Evolutionary conservation across 2,329 filamentous ascomycete genomes (phyloP).

Genomic region (Fusarium denticulatum): DNA sequence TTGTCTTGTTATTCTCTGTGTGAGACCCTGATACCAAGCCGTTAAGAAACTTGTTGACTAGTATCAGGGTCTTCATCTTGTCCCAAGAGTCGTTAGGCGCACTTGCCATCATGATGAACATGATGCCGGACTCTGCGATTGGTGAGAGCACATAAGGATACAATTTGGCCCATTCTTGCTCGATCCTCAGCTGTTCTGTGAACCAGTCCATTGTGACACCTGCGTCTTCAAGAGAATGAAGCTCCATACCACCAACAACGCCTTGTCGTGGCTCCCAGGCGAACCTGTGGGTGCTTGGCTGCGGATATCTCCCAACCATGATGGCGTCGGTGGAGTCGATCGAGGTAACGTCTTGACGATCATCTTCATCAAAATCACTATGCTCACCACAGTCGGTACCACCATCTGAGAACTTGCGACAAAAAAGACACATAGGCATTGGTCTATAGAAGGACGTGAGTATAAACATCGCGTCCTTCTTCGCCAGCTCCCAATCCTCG

Average conservation of each 20-base stretch:
- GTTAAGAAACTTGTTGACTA: constrained; percentile 4
- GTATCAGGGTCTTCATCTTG: not conserved
- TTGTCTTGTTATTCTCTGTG: not conserved
- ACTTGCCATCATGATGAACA: not conserved
- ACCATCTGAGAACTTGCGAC: not conserved
- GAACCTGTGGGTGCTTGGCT: not conserved
- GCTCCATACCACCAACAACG: not conserved
- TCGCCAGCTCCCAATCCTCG: not conserved
- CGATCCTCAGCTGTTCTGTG: not conserved
- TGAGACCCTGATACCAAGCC: not conserved
- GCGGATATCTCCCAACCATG: not conserved
- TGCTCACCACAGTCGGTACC: not conserved
- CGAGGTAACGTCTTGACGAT: not conserved
- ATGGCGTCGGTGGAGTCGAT: not conserved
- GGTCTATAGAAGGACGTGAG: not conserved
- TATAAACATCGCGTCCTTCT: not conserved
- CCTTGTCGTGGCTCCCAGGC: not conserved
- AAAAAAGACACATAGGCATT: not conserved
- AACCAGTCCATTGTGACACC: constrained; percentile 3
- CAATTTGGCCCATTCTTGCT: not conserved
- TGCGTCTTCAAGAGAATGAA: not conserved
- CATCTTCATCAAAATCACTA: not conserved
- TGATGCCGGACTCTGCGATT: not conserved
- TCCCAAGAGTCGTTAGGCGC: not conserved
- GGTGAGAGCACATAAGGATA: not conserved